Evolutionary conservation across 2,329 filamentous ascomycete genomes (phyloP).

Genomic region (Fusarium bulbicola): DNA sequence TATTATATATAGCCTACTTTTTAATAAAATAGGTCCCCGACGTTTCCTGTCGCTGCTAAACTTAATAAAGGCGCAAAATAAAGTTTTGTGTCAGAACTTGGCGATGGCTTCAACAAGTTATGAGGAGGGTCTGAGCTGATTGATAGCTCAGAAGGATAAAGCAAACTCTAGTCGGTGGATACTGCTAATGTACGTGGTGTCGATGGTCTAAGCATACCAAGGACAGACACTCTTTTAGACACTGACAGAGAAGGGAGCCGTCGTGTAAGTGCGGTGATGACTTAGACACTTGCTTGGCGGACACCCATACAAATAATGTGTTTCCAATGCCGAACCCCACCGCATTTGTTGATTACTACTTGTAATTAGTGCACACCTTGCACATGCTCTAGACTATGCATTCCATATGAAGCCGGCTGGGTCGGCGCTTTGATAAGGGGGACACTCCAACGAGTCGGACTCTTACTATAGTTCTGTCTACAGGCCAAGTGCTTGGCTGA

Average conservation of each 20-base stretch:
- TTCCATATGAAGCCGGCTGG: not conserved
- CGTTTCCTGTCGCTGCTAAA: conserved; percentile 18
- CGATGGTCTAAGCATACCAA: not conserved
- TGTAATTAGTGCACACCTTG: not conserved
- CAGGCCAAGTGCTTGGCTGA: not conserved
- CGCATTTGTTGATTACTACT: not conserved
- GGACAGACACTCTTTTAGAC: not conserved
- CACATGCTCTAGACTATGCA: not conserved
- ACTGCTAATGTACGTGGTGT: not conserved
- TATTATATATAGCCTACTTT: no score
- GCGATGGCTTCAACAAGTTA: not conserved
- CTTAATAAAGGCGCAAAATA: not conserved
- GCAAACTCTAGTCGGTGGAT: not conserved
- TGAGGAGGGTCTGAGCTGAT: not conserved
- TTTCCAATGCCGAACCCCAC: not conserved
- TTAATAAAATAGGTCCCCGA: not conserved
- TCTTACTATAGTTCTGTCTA: not conserved
- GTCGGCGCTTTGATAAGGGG: not conserved
- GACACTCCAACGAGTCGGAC: not conserved
- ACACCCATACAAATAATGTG: not conserved
- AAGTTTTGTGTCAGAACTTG: not conserved
- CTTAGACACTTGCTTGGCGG: not conserved
- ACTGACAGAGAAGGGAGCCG: not conserved
- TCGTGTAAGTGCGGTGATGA: not conserved
- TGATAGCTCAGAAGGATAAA: not conserved